These are phyloP conservation scores for Macrocybe gigantea DNA, from an alignment of 768 basidiomycete species.

Conservation along the genomic window DNA sequence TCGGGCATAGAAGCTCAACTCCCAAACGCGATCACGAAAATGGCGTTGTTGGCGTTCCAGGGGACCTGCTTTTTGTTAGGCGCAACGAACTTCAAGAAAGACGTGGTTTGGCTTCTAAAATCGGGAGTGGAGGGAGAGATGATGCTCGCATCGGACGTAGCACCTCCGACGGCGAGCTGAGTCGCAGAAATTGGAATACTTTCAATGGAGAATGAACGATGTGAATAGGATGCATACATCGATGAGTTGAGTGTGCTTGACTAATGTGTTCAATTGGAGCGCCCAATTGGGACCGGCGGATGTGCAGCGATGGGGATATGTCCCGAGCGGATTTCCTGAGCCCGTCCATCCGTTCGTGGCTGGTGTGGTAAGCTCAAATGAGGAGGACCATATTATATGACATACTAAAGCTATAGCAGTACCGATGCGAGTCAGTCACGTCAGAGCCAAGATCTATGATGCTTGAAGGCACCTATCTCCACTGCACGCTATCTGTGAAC, in stretches of 20 bases:
- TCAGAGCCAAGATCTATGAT: neutral
- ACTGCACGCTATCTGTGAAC: neutral
- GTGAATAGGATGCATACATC: constrained; percentile 6
- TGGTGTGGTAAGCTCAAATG: neutral
- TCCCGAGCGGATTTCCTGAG: constrained; percentile 10
- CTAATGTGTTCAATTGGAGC: constrained; percentile 10
- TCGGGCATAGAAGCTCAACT: constrained; percentile 6
- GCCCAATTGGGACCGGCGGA: constrained; percentile 19
- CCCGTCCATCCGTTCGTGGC: constrained; percentile 15
- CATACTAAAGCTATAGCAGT: constrained; percentile 8
- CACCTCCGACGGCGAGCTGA: constrained; percentile 16
- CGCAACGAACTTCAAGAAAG: constrained; percentile 12
- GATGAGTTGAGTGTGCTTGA: constrained; percentile 9
- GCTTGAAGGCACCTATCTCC: constrained; percentile 9
- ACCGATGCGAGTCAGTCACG: neutral
- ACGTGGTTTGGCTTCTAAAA: constrained; percentile 14
- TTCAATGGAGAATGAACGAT: neutral
- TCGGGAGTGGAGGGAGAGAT: constrained; percentile 15
- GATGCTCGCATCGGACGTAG: constrained; percentile 12
- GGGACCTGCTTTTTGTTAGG: constrained; percentile 8
- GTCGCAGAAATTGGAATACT: neutral
- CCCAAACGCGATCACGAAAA: constrained; percentile 16
- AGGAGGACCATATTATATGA: neutral
- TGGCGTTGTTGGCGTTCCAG: constrained; percentile 12
- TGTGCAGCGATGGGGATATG: constrained; percentile 6